These are phyloP conservation scores for Leucogyrophana mollusca DNA, from an alignment of 768 basidiomycete species.

Conservation along the genomic window DNA sequence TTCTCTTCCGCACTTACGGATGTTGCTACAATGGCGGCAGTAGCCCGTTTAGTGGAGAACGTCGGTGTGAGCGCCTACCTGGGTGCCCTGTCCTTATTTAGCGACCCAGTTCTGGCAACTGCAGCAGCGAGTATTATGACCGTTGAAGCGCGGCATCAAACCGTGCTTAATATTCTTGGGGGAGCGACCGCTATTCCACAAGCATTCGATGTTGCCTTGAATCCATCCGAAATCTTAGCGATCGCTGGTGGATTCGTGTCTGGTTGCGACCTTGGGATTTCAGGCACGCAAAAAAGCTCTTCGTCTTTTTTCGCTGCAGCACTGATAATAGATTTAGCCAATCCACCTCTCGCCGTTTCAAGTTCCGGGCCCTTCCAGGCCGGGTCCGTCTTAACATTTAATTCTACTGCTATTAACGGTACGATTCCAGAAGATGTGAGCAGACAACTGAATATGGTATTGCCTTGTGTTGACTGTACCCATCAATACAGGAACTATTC, in stretches of 20 bases:
- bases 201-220: constrained; percentile 73
- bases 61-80: constrained; percentile 78
- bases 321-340: no score
- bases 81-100: constrained; percentile 64
- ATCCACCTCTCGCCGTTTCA: constrained; percentile 58
- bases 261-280: constrained; percentile 63
- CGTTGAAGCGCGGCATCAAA: constrained; percentile 82
- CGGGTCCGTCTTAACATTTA: constrained; percentile 65
- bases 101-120: constrained; percentile 57
- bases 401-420: constrained; percentile 53
- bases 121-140: constrained; percentile 75
- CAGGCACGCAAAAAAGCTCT: constrained; percentile 46
- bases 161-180: constrained; percentile 69
- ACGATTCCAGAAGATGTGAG: constrained; percentile 42
- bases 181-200: constrained; percentile 56
- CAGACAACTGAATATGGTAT: constrained; percentile 4
- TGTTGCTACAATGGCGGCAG: constrained; percentile 66
- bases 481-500: constrained; percentile 43
- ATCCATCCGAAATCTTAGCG: constrained; percentile 68
- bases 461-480: constrained; percentile 7
- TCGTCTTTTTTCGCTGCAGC: no score
- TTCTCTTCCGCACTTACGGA: constrained; percentile 61
- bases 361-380: constrained; percentile 55
- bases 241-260: constrained; percentile 67
- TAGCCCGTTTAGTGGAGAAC: constrained; percentile 73